Evolutionary conservation across 352 stramenopile species (phyloP), one percentile per base, ranked within the genome.

Genomic region (Aphanomyces stellatus): DNA sequence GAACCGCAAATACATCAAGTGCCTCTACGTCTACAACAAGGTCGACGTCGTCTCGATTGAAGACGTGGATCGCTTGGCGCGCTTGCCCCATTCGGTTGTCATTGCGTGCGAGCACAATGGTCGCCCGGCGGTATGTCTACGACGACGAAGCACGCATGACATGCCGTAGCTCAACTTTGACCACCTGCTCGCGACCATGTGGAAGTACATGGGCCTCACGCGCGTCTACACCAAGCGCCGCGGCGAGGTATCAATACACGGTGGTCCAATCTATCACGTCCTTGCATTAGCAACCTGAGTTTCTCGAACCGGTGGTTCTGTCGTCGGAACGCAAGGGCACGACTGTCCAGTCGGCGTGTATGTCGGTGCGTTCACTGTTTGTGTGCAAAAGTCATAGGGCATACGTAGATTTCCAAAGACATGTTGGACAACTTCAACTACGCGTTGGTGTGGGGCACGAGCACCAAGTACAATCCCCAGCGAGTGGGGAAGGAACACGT

Each of bases 21-120:
- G 87, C 71, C 74, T 99, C 51, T 99, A 99, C 76, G 91, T 99
- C 68, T 99, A 99, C 90, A 99, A 99, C 83, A 99, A 99, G 81
- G 98, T 99, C 74, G 97, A 99, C 79, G 97, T 97, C 17, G 88
- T 99, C 61, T 98, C 92, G 7, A 98, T 99, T 62, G 97, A 99
- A 81, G 97, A 99, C 74, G 92, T 99, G 22, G 96, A 99, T 73
- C 86, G 93, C 34, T 81, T 99, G 43, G 97, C 96, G 3, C 85
- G 96, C 27, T 87, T 98, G 75, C 93, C 95, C 13, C 88, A 99
- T 80, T 98, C 93, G 35, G 94, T 98, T 37, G 96, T 99, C 8
- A 98, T 98, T 64, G 97, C 90, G 51, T 98, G 97, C 43, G 81
- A 87, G 13, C 84, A 95, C 71, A 81, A 77, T 34, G 79, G 87